Evolutionary conservation across 805 yeast genomes (phyloP).

Genomic region (Starmerella floris): DNA sequence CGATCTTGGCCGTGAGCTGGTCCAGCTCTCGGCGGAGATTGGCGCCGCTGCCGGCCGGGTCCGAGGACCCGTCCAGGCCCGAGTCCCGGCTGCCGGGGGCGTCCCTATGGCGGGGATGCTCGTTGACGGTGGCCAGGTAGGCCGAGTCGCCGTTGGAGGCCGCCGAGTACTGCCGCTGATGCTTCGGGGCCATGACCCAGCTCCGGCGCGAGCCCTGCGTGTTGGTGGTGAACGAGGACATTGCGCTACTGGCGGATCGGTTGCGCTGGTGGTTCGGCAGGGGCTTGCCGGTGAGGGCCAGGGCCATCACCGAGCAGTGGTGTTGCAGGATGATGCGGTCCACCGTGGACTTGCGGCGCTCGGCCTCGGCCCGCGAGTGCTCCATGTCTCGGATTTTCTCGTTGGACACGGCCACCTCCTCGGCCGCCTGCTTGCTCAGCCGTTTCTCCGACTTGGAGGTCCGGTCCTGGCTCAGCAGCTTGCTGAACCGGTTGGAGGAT

Average conservation of each 20-base stretch:
- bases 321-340: slow-evolving; percentile 18
- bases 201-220: slow-evolving; percentile 9
- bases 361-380: slow-evolving; percentile 8
- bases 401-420: slow-evolving; percentile 16
- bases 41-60: neutral
- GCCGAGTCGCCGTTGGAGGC: slow-evolving; percentile 3
- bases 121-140: slow-evolving; percentile 8
- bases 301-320: slow-evolving; percentile 21
- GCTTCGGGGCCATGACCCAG: slow-evolving; percentile 13
- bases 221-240: neutral
- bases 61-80: neutral
- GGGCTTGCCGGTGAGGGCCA: slow-evolving; percentile 15
- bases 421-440: slow-evolving; percentile 21
- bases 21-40: slow-evolving; percentile 10
- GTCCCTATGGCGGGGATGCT: neutral
- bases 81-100: neutral
- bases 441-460: slow-evolving; percentile 12
- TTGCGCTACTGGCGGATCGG: slow-evolving; percentile 7
- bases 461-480: neutral
- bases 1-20: slow-evolving; percentile 9
- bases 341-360: slow-evolving; percentile 9
- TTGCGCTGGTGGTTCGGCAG: slow-evolving; percentile 16
- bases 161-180: slow-evolving; percentile 7
- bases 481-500: neutral
- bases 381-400: slow-evolving; percentile 17